phyloP scores from a whole-genome alignment of 164 flowering plant genomes.

The Aristolochia contorta region DNA sequence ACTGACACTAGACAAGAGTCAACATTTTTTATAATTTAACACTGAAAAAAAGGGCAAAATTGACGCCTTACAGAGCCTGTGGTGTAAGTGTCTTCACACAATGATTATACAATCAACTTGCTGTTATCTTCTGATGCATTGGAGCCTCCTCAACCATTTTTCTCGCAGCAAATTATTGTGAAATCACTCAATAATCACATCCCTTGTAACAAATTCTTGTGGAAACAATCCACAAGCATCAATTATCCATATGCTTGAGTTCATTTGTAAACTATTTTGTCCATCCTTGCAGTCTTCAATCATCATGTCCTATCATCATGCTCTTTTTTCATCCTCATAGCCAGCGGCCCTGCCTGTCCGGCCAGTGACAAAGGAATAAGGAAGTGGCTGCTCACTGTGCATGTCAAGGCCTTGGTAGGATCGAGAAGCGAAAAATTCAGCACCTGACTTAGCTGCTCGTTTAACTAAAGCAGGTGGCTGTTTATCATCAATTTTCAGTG shows the following conservation, averaged over 20 bases:
- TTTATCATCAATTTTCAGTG: slow-evolving; percentile 44
- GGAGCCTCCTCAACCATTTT: no score
- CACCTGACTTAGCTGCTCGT: slow-evolving; percentile 59
- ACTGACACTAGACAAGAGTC: no score
- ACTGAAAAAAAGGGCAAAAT: no score
- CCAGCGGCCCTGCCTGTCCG: slow-evolving; percentile 84
- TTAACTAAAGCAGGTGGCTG: slow-evolving; percentile 22
- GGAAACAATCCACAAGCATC: background rate
- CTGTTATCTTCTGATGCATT: no score
- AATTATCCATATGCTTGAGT: background rate
- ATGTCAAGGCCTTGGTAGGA: slow-evolving; percentile 83
- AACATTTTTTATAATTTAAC: no score
- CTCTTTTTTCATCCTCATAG: slow-evolving; percentile 49
- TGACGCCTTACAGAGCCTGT: no score
- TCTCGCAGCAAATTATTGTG: no score
- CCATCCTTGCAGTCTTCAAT: background rate
- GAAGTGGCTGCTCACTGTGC: slow-evolving; percentile 19
- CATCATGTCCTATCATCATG: slow-evolving; percentile 3
- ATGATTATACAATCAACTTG: no score
- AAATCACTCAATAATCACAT: background rate
- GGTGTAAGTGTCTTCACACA: no score
- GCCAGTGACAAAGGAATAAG: slow-evolving; percentile 45
- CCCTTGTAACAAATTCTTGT: background rate
- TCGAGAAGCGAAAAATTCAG: slow-evolving; percentile 57
- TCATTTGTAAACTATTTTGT: background rate